phyloP scores from a whole-genome alignment of 2,329 filamentous ascomycete genomes.

The Colletotrichum magnum region DNA sequence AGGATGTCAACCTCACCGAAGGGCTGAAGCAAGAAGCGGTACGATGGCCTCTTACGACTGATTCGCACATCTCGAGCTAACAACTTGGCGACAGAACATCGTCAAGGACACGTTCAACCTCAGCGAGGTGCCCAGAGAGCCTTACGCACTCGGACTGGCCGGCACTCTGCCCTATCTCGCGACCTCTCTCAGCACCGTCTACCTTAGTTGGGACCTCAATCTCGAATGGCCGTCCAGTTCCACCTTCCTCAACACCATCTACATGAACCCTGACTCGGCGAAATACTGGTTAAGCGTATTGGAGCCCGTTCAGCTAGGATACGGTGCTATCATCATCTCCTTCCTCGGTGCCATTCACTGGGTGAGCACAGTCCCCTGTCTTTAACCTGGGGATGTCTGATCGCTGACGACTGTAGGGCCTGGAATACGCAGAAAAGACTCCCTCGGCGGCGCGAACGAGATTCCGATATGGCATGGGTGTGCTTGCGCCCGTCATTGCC shows the following conservation, averaged over 20 bases:
- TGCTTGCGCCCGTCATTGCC: constrained; percentile 83
- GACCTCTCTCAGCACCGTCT: constrained; percentile 87
- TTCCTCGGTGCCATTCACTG: constrained; percentile 95
- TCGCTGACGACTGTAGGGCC: constrained; percentile 61
- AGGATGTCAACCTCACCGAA: constrained; percentile 47
- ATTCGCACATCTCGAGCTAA: constrained; percentile 2
- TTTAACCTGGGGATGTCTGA: neutral
- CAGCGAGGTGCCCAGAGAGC: constrained; percentile 74
- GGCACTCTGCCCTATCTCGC: constrained; percentile 88
- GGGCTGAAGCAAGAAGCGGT: constrained; percentile 69
- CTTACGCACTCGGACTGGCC: constrained; percentile 78
- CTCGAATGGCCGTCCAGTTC: constrained; percentile 73
- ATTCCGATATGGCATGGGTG: constrained; percentile 86
- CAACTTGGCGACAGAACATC: constrained; percentile 61
- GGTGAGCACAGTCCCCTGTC: constrained; percentile 60
- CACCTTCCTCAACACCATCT: constrained; percentile 73
- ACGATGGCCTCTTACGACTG: constrained; percentile 44
- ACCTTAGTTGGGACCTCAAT: constrained; percentile 86
- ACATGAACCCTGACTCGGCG: constrained; percentile 80
- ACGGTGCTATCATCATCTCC: constrained; percentile 92
- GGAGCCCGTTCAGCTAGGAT: constrained; percentile 91
- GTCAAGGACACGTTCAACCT: constrained; percentile 80
- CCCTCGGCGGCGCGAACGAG: constrained; percentile 75
- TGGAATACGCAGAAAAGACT: constrained; percentile 84
- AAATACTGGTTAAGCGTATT: constrained; percentile 79